These are phyloP conservation scores for Colletotrichum tanaceti DNA, from an alignment of 2,329 filamentous ascomycete genomes.

Conservation along the genomic window DNA sequence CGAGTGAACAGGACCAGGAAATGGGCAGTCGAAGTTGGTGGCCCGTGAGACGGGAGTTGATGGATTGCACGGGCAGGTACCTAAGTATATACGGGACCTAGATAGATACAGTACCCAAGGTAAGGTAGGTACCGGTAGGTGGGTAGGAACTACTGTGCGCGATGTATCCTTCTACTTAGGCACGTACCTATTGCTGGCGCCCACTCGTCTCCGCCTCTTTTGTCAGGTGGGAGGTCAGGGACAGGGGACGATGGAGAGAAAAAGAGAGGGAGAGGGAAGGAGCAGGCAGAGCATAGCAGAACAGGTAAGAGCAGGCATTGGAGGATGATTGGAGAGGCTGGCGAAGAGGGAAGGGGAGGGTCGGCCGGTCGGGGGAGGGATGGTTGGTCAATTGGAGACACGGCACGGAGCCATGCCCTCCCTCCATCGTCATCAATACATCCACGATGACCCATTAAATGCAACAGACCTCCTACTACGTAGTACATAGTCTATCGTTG, in stretches of 20 bases:
- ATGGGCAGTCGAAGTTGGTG: conserved; percentile 25
- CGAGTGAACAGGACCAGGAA: conserved; percentile 27
- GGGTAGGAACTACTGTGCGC: too few relatives aligned
- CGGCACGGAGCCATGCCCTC: neutral
- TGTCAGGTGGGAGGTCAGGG: conserved; percentile 29
- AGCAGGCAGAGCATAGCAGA: neutral
- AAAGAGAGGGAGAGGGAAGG: too few relatives aligned
- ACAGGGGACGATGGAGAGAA: conserved; percentile 9
- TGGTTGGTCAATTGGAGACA: conserved; percentile 15
- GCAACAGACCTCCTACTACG: neutral
- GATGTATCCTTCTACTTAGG: too few relatives aligned
- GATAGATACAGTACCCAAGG: too few relatives aligned
- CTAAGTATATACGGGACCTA: neutral
- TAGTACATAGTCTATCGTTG: neutral
- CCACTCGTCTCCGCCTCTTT: conserved; percentile 13
- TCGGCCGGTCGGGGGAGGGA: neutral
- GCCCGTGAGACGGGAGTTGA: conserved; percentile 22
- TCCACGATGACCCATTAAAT: neutral
- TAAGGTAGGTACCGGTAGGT: too few relatives aligned
- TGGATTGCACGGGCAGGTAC: conserved; percentile 13
- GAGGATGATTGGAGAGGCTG: too few relatives aligned
- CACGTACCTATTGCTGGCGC: too few relatives aligned
- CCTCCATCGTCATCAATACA: neutral
- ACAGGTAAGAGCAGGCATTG: conserved; percentile 15
- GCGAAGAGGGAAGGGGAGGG: too few relatives aligned